Percentiles rank a stretch among this genome's conserved stretches.
phyloP scores from a whole-genome alignment of 1,139 yeast species.

The Casaregolazyma lundiana region DNA sequence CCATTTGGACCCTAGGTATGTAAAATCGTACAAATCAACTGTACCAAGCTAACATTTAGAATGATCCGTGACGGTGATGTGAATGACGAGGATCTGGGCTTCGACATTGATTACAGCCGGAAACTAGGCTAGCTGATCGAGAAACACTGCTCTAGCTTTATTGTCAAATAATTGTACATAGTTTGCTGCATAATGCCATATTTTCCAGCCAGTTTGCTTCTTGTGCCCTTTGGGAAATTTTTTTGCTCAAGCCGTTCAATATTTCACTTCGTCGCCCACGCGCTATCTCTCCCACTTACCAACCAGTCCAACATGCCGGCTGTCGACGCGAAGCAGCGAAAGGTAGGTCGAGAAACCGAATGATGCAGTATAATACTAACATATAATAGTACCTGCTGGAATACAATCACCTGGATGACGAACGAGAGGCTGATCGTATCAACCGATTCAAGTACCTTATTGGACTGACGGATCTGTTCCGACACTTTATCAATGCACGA shows the following conservation, averaged over 20 bases:
- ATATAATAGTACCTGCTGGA: slow-evolving; percentile 29
- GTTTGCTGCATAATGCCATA: not conserved
- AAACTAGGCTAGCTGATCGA: slow-evolving; percentile 19
- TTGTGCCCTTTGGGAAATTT: not conserved
- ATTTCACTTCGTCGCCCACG: not conserved
- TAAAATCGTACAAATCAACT: slow-evolving; percentile 4
- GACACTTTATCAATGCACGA: slow-evolving; percentile 79
- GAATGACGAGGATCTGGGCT: slow-evolving; percentile 31
- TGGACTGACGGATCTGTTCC: slow-evolving; percentile 78
- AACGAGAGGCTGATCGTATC: slow-evolving; percentile 51
- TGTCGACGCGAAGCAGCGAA: not conserved
- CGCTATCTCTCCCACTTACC: slow-evolving; percentile 1
- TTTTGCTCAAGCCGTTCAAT: too few species aligned
- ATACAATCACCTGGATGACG: slow-evolving; percentile 23
- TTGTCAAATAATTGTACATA: not conserved
- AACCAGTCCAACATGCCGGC: not conserved
- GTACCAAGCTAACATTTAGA: slow-evolving; percentile 16
- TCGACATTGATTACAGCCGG: slow-evolving; percentile 23
- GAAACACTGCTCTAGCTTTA: not conserved
- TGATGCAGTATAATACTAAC: slow-evolving; percentile 15
- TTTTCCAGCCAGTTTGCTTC: not conserved
- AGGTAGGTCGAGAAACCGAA: not conserved
- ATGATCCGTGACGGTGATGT: slow-evolving; percentile 35
- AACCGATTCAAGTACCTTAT: slow-evolving; percentile 75
- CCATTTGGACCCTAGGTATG: slow-evolving; percentile 29